Evolutionary conservation across 345 rosid species (phyloP).

Genomic region (Crucihimalaya himalaica): DNA sequence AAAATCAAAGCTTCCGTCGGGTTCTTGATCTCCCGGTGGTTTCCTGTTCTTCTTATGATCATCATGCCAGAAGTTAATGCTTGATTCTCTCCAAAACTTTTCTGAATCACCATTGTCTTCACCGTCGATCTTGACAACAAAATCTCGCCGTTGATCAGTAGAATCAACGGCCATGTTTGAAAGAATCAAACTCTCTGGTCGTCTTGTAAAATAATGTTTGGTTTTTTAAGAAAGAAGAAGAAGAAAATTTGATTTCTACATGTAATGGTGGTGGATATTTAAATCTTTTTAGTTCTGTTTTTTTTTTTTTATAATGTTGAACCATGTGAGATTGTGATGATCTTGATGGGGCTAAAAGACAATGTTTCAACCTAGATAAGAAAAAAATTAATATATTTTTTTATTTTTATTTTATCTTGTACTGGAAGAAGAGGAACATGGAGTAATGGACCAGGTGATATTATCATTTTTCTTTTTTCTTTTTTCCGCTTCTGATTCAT

Average conservation of each 20-base stretch:
- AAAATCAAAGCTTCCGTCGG: slow-evolving; percentile 45
- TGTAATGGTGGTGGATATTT: neutral
- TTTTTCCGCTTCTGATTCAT: slow-evolving; percentile 11
- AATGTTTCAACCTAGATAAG: slow-evolving; percentile 26
- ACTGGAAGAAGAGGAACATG: slow-evolving; percentile 14
- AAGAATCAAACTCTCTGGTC: neutral
- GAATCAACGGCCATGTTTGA: slow-evolving; percentile 46
- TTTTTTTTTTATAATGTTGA: neutral
- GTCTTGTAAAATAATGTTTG: neutral
- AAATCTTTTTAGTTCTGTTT: slow-evolving; percentile 7
- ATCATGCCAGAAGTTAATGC: slow-evolving; percentile 54
- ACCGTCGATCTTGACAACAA: slow-evolving; percentile 46
- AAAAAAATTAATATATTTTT: neutral
- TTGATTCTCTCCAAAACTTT: slow-evolving; percentile 64
- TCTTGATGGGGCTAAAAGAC: slow-evolving; percentile 25
- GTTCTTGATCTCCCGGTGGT: neutral
- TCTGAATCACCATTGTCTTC: slow-evolving; percentile 20
- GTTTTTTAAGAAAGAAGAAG: neutral
- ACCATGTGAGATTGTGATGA: slow-evolving; percentile 34
- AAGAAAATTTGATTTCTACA: slow-evolving; percentile 28
- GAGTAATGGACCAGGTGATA: slow-evolving; percentile 24
- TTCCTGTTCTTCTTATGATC: slow-evolving; percentile 20
- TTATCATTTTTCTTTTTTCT: slow-evolving; percentile 20
- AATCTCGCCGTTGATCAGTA: slow-evolving; percentile 41
- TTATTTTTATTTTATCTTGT: neutral